A percentile compares a stretch with the other conserved stretches of the same genome.
Evolutionary conservation across 176 grass and related monocot species (phyloP).

Genomic region (Carex myosuroides): DNA sequence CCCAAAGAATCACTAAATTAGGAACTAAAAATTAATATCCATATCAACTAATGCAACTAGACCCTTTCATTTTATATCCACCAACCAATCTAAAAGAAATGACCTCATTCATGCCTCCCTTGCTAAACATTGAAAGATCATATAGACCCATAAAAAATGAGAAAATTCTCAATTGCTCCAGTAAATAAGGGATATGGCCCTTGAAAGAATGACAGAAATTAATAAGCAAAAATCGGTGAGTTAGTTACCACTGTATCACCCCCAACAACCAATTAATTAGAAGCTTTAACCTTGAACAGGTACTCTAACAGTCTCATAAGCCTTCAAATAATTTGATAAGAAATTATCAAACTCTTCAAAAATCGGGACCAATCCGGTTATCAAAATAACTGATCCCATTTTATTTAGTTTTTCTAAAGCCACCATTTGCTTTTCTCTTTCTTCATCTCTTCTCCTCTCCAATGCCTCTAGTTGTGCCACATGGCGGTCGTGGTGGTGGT

Average conservation of each 20-base stretch:
- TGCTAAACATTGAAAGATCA: not conserved
- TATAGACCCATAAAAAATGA: not conserved
- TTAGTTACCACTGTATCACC: not conserved
- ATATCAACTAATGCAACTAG: not conserved
- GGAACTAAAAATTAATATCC: not conserved
- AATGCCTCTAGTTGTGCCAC: conserved; percentile 27
- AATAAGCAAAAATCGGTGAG: not conserved
- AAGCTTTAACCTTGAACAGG: not conserved
- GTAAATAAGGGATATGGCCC: not conserved
- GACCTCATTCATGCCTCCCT: not conserved
- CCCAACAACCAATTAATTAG: conserved; percentile 7
- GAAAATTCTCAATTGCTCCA: not conserved
- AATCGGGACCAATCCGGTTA: conserved; percentile 43
- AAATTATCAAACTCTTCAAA: conserved; percentile 51
- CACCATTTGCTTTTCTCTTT: conserved; percentile 43
- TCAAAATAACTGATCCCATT: conserved; percentile 43
- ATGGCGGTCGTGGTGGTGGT: conserved; percentile 27
- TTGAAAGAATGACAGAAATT: conserved; percentile 4
- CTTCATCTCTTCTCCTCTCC: conserved; percentile 42
- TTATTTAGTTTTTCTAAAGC: conserved; percentile 32
- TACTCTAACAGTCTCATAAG: conserved; percentile 43
- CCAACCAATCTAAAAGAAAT: not conserved
- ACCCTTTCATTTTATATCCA: not conserved
- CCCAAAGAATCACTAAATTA: not conserved
- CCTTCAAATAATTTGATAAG: conserved; percentile 34